These are phyloP conservation scores for Tremella fuciformis DNA, from an alignment of 768 basidiomycete species.

Conservation along the genomic window DNA sequence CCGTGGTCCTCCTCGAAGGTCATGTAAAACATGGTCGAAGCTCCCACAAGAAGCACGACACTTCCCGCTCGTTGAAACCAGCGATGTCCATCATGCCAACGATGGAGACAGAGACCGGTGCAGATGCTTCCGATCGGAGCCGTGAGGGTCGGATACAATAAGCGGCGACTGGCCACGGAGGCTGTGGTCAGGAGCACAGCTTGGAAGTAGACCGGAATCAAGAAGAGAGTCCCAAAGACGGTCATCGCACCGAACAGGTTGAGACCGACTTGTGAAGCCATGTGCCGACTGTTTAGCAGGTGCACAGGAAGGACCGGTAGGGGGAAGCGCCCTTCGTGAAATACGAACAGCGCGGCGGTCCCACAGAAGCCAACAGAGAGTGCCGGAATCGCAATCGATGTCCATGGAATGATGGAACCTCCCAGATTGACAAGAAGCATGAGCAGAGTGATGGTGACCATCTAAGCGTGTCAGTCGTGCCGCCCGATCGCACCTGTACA, in stretches of 20 bases:
- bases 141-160: slow-evolving; percentile 23
- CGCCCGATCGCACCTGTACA: background rate
- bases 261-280: slow-evolving; percentile 19
- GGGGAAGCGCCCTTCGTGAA: slow-evolving; percentile 19
- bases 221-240: slow-evolving; percentile 21
- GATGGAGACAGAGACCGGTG: slow-evolving; percentile 26
- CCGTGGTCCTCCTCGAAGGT: slow-evolving; percentile 13
- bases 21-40: slow-evolving; percentile 9
- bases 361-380: slow-evolving; percentile 3
- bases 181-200: slow-evolving; percentile 18
- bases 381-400: slow-evolving; percentile 11
- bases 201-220: slow-evolving; percentile 25
- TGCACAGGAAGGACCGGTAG: slow-evolving; percentile 21
- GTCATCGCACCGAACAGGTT: slow-evolving; percentile 27
- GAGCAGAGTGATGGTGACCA: slow-evolving; percentile 22
- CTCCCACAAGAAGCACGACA: slow-evolving; percentile 13
- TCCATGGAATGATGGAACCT: slow-evolving; percentile 24
- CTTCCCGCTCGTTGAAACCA: slow-evolving; percentile 16
- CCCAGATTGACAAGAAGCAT: slow-evolving; percentile 23
- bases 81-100: slow-evolving; percentile 5
- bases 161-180: slow-evolving; percentile 16
- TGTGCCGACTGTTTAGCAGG: slow-evolving; percentile 16
- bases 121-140: slow-evolving; percentile 22
- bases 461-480: slow-evolving; percentile 6
- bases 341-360: slow-evolving; percentile 10